These are phyloP conservation scores for Coniosporium apollinis DNA, from an alignment of 495 filamentous ascomycete genomes.

Conservation along the genomic window DNA sequence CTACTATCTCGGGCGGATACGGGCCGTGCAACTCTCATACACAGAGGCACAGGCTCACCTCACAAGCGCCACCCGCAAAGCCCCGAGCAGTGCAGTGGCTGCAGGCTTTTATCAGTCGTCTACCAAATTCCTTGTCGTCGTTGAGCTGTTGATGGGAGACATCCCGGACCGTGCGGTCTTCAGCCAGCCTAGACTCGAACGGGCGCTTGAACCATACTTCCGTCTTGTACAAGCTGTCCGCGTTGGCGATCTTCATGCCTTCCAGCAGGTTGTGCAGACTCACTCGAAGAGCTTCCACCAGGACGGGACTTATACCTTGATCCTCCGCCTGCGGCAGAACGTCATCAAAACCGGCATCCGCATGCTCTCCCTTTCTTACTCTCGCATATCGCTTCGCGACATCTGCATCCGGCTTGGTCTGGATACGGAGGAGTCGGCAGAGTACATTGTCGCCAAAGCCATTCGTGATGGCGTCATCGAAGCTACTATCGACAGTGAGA, in stretches of 20 bases:
- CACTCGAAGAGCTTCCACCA: constrained; percentile 73
- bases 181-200: constrained; percentile 71
- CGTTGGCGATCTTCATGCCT: constrained; percentile 83
- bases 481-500: constrained; percentile 82
- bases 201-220: constrained; percentile 79
- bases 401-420: constrained; percentile 89
- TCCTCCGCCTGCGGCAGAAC: constrained; percentile 86
- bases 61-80: constrained; percentile 81
- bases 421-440: constrained; percentile 87
- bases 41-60: constrained; percentile 93
- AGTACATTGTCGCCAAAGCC: constrained; percentile 98
- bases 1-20: constrained; percentile 90
- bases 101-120: constrained; percentile 90
- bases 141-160: constrained; percentile 95
- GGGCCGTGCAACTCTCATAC: constrained; percentile 89
- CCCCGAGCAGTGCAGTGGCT: constrained; percentile 73
- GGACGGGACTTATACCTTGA: constrained; percentile 89
- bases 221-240: constrained; percentile 86
- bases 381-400: constrained; percentile 89
- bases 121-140: constrained; percentile 83
- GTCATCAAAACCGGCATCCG: constrained; percentile 98
- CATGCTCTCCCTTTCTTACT: constrained; percentile 97
- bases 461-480: constrained; percentile 97
- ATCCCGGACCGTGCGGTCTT: constrained; percentile 91
- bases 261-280: constrained; percentile 62